Conservation (phyloP, 441 rosid genomes). For the Adansonia madagascariensis region DNA sequence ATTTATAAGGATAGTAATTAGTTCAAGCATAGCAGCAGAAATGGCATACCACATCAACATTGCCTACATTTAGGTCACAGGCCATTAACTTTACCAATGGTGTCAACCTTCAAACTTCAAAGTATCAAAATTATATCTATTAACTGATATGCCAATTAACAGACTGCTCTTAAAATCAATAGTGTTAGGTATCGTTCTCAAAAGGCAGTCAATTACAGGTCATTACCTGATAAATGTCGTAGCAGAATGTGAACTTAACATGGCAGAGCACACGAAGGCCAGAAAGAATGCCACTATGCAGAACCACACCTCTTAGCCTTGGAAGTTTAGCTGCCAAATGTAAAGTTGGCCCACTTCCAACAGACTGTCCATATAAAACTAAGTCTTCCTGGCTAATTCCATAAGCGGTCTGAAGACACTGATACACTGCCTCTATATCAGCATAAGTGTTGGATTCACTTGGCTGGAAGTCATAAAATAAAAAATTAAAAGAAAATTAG, state of each 20-base stretch:
- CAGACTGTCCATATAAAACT: slow-evolving; percentile 92
- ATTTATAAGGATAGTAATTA: slow-evolving; percentile 21
- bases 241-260: slow-evolving; percentile 80
- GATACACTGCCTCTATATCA: slow-evolving; percentile 92
- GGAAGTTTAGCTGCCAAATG: slow-evolving; percentile 96
- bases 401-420: slow-evolving; percentile 85
- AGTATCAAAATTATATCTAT: not conserved
- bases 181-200: not conserved
- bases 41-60: not conserved
- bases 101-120: not conserved
- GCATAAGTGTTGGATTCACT: slow-evolving; percentile 90
- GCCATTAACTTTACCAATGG: not conserved
- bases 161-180: not conserved
- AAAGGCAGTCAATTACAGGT: not conserved
- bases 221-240: slow-evolving; percentile 79
- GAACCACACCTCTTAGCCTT: slow-evolving; percentile 91
- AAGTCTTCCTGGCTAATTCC: slow-evolving; percentile 95
- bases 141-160: not conserved
- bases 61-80: not conserved
- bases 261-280: slow-evolving; percentile 98
- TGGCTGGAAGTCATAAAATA: slow-evolving; percentile 54
- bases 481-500: not conserved
- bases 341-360: slow-evolving; percentile 93
- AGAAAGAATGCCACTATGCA: slow-evolving; percentile 96
- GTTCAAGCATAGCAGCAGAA: slow-evolving; percentile 16